Conservation (phyloP, 192 early-diverging fungal species). For the Mortierella alpina region DNA sequence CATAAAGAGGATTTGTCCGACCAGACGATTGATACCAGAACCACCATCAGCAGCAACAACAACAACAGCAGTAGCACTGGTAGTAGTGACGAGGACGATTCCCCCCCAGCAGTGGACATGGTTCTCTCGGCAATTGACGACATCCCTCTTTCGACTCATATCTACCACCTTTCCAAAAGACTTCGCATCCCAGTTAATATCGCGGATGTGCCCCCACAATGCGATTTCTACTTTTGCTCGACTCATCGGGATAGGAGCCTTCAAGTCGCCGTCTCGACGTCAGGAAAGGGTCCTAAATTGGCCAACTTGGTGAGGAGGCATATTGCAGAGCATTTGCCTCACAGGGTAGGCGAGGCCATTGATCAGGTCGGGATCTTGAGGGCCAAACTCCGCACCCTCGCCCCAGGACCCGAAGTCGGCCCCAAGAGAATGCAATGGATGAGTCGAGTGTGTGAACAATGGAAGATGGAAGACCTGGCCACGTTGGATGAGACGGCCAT, state of each 20-base stretch:
- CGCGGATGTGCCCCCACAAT: slow-evolving; percentile 90
- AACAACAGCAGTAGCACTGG: background rate
- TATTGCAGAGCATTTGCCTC: slow-evolving; percentile 69
- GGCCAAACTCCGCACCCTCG: slow-evolving; percentile 71
- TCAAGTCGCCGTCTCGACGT: slow-evolving; percentile 92
- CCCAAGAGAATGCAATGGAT: slow-evolving; percentile 88
- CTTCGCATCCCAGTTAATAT: slow-evolving; percentile 91
- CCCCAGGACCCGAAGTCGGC: slow-evolving; percentile 70
- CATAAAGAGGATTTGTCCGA: too few relatives aligned
- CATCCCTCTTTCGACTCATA: slow-evolving; percentile 74
- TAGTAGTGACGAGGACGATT: background rate
- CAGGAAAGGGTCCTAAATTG: slow-evolving; percentile 87
- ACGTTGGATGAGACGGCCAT: slow-evolving; percentile 71
- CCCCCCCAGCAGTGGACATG: slow-evolving; percentile 62
- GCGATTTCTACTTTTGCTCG: slow-evolving; percentile 95
- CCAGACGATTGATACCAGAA: too few relatives aligned
- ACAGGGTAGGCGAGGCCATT: slow-evolving; percentile 76
- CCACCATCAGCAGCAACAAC: background rate
- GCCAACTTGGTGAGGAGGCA: slow-evolving; percentile 83
- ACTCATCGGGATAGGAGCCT: slow-evolving; percentile 83
- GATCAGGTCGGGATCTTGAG: slow-evolving; percentile 75
- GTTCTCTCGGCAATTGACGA: slow-evolving; percentile 83
- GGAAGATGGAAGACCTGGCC: slow-evolving; percentile 82
- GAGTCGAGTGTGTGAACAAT: slow-evolving; percentile 82
- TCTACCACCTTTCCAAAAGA: slow-evolving; percentile 69